These are phyloP conservation scores for Sherardia arvensis DNA, from an alignment of 257 asterid species.

Conservation along the genomic window DNA sequence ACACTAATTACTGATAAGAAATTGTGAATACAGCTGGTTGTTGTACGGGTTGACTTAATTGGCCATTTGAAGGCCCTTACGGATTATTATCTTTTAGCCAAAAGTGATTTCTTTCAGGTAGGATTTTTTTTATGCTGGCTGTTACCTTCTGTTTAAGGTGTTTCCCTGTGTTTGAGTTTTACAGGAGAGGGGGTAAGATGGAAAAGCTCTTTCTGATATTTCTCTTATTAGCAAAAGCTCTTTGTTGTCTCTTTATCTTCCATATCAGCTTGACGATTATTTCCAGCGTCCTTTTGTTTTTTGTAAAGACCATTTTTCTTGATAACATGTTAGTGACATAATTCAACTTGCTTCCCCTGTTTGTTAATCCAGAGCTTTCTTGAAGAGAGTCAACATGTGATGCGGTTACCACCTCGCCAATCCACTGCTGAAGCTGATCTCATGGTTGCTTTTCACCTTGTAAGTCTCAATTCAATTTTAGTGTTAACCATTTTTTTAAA, in stretches of 20 bases:
- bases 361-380: constrained; percentile 67
- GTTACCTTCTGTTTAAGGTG: not conserved
- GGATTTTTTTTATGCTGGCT: not conserved
- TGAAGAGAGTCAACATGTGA: constrained; percentile 93
- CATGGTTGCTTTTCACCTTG: constrained; percentile 95
- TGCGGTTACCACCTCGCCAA: constrained; percentile 97
- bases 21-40: constrained; percentile 70
- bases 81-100: constrained; percentile 94
- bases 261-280: not conserved
- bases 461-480: constrained; percentile 17
- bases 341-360: not conserved
- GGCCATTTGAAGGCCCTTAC: constrained; percentile 98
- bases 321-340: not conserved
- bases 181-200: not conserved
- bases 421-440: constrained; percentile 99
- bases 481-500: not conserved
- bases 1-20: constrained; percentile 12
- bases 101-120: constrained; percentile 99
- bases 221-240: not conserved
- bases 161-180: not conserved
- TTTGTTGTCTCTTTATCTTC: not conserved
- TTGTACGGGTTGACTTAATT: constrained; percentile 95
- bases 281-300: not conserved
- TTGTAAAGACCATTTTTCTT: not conserved
- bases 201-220: not conserved